Evolutionary conservation across 2,329 filamentous ascomycete genomes (phyloP), one percentile per base, ranked within the genome.

Genomic region (Cercospora sp.): DNA sequence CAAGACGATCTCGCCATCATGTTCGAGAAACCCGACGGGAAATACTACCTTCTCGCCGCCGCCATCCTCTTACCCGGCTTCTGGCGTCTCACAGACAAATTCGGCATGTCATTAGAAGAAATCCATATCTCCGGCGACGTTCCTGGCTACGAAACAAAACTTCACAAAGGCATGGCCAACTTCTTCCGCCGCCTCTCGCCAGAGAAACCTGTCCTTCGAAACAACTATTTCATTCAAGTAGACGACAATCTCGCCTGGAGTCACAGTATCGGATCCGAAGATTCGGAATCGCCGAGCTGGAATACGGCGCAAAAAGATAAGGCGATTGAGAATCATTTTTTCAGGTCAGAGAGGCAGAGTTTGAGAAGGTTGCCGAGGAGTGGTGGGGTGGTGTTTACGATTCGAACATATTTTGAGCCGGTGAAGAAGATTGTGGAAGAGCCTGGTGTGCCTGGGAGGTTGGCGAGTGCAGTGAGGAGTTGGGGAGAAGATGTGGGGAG

Each of bases 171-270:
- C 12, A 94, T 94, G 91, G 85, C 86, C 81, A 92, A 90, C 77
- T 93, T 96, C 81, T 95, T 96, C 81, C 83, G 87, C 0, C 82
- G 92, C 0, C 78, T 95, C 0, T 84, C 86, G 75, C 90, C 90
- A 1, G 88, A 92, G 51, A 87, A 87, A 55, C 85, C 88, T 0
- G 86, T 91, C 26, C 73, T 88, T 20, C 84, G 92, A 67, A 92
- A 94, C 77, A 94, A 95, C 77, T 96, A 95, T 80, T 96, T 96
- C 81, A 86, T 96, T 70, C 92, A 96, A 80, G 91, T 95, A 1
- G 92, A 96, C 75, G 91, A 93, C 66, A 80, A 85, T 5, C 82
- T 96, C 1, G 83, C 90, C 0, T 96, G 92, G 92, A 91, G 89
- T 67, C 81, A 84, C 74, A 91, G 88, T 73, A 94, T 96, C 72